Base-by-base conservation (phyloP, 257 asterid species). In the Leonotis leonurus region DNA sequence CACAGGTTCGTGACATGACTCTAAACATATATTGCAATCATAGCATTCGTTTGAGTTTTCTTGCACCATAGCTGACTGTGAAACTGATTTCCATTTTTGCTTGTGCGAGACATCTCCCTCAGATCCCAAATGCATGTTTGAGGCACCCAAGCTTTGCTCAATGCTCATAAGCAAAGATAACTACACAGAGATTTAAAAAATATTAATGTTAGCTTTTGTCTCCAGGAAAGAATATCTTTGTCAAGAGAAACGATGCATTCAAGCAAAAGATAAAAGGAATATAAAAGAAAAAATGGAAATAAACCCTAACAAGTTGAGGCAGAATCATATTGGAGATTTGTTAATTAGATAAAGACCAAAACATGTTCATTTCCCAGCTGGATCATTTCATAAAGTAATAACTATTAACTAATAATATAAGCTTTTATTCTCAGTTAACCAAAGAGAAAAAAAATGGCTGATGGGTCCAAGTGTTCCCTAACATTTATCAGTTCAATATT, bases 1-100 rank as follows among this genome's bases (percentile, higher is more conserved):
- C 8, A 90, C 89, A 3, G 97, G 97, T 13, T 90, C 97, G 1
- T 75, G 81, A 5, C 86, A 88, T 1, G 95, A 77, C 46, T 90
- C 96, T 43, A 90, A 75, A 60, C 97, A 90, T 14, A 90, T 90
- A 70, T 85, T 87, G 83, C 97, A 90, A 64, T 90, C 97, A 37
- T 81, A 90, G 75, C 87, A 73, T 51, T 77, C 89, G 8, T 66
- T 83, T 27, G 75, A 35, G 59, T 70, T 75, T 62, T 89, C 97
- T 3, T 77, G 70, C 48, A 68, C 66, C 9, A 55, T 33, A 17
- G 70, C 61, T 2, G 85, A 44, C 18, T 75, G 69, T 57, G 80
- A 68, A 10, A 69, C 33, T 13, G 83, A 45, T 41, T 53, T 71
- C 62, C 53, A 11, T 52, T 80, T 86, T 75, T 76, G 88, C 62